These are phyloP conservation scores for Heritiera littoralis DNA, from an alignment of 345 rosid species.

Conservation along the genomic window DNA sequence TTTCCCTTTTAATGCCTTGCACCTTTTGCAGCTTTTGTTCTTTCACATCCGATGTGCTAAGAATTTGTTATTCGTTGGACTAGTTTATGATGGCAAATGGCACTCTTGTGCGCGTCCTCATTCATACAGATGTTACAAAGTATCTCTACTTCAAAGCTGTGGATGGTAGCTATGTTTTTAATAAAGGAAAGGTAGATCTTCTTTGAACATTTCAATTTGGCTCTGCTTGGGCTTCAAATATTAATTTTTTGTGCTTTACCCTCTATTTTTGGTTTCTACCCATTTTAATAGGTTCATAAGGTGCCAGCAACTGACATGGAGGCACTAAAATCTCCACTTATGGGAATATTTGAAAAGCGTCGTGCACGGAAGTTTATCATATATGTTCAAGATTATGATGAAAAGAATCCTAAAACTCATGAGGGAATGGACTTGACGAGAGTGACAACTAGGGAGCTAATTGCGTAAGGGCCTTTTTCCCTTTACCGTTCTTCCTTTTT, in stretches of 20 bases:
- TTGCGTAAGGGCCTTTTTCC: constrained; percentile 55
- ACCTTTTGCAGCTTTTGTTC: neutral
- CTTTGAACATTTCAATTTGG: neutral
- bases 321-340: constrained; percentile 91
- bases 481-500: neutral
- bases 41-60: neutral
- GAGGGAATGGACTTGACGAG: constrained; percentile 93
- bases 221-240: neutral
- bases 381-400: constrained; percentile 84
- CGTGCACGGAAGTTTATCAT: constrained; percentile 89
- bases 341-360: constrained; percentile 99
- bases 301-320: constrained; percentile 98
- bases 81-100: constrained; percentile 99
- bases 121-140: constrained; percentile 48
- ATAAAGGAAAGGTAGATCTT: constrained; percentile 80
- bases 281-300: constrained; percentile 69
- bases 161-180: constrained; percentile 92
- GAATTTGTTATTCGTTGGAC: constrained; percentile 15
- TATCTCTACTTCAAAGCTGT: constrained; percentile 93
- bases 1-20: neutral
- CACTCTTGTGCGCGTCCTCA: constrained; percentile 71
- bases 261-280: neutral
- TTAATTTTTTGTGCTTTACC: neutral
- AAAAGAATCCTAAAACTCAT: constrained; percentile 82
- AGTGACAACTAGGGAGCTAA: constrained; percentile 77